Base-by-base conservation (phyloP, 2,329 filamentous ascomycete genomes). In the Paraconiothyrium brasiliense region DNA sequence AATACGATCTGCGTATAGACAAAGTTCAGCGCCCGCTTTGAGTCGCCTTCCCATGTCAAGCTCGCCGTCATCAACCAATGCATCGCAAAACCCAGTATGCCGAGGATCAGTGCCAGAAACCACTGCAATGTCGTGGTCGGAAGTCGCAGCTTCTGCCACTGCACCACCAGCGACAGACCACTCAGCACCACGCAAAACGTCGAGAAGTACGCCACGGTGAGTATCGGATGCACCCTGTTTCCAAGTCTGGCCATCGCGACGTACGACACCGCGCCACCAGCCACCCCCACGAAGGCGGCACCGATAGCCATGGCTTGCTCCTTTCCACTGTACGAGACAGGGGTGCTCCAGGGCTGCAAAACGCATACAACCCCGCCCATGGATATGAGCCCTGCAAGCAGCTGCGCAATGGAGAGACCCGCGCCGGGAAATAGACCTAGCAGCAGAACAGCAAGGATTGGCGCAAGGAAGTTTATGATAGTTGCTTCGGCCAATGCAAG, bases 1-100 rank as follows among this genome's bases (percentile, higher is more conserved):
- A 48, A 56, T 7, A 56, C 30, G 4, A 56, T 48, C 54, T 56
- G 54, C 30, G 54, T 56, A 32, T 56, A 56, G 2, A 56, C 43
- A 10, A 56, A 56, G 22, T 56, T 56, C 20, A 56, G 11, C 10
- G 54, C 43, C 30, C 54, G 34, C 43, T 56, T 56, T 10, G 54
- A 35, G 43, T 56, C 54, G n/a, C 20, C 43, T n/a, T 48, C 54
- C 43, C 41, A 37, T 9, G 54, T 37, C 41, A 56, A 37, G n/a
- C 41, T 48, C 30, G 54, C 30, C 20, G 54, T 56, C 43, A 56
- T 24, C 10, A 56, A 20, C 54, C 43, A 48, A 20, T 56, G 54
- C 54, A 56, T 56, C 3, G 20, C 32, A 10, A 56, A 56, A 4
- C 30, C 54, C 20, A 56, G 6, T 1, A 56, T 30, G 6, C 54